Evolutionary conservation across 2,329 filamentous ascomycete species (phyloP), one percentile per base, ranked within the genome.

Genomic region (Didymella pinodella): DNA sequence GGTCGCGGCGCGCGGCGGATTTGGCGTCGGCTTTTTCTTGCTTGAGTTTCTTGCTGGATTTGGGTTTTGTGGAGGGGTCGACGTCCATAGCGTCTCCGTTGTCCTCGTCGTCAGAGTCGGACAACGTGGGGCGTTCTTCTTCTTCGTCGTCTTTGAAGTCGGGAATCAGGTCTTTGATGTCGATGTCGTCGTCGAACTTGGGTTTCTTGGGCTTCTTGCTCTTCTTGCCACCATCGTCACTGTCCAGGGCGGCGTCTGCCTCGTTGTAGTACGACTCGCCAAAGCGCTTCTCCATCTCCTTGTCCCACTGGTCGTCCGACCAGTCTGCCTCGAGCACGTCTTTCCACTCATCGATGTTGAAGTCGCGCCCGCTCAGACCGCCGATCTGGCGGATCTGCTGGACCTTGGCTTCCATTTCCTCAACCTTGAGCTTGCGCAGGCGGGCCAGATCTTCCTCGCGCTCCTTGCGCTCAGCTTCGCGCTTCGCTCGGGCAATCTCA

Each of bases 101-200:
- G 26, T 84, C 82, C 1, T 78, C 81, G 63, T 75, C 65, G 6
- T 71, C 68, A 51, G 74, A 77, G 32, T 83, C 83, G 10, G 82
- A 80, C 74, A 96, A 94, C 57, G 85, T 85, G 70, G 91, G 87
- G 57, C 94, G 82, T 67, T 84, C 85, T 32, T 87, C 89, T n/a
- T 86, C 86, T n/a, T 84, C 83, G 4, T 83, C 86, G 26, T 92
- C 90, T 20, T 91, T 87, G 72, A 96, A 97, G 61, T 96, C 92
- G 1, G 92, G 93, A 28, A 97, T 81, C 49, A 97, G 84, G 75
- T 97, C 94, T 61, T 90, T 92, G 80, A 99, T 98, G 74, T 98
- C 93, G 69, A 99, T 97, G 74, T 99, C 95, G 71, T 98, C 93
- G 69, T 97, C 92, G 90, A 94, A 99, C 63, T 88, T 91, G 10